Percentiles rank a stretch among this genome's conserved stretches.
These are phyloP conservation scores for Trametes maxima DNA, from an alignment of 768 basidiomycete genomes.

Conservation along the genomic window DNA sequence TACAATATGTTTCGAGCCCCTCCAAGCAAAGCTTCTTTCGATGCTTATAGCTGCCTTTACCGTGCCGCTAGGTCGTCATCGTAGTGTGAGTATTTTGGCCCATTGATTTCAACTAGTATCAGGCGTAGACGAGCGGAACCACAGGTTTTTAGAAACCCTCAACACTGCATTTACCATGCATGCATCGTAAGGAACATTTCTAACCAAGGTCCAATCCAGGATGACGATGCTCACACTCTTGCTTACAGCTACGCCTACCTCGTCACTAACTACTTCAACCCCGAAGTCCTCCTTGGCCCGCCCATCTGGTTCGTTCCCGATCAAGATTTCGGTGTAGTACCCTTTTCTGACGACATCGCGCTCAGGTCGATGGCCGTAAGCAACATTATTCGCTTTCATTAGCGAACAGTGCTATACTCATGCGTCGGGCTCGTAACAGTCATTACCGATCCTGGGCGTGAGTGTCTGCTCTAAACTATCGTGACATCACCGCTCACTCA, in stretches of 20 bases:
- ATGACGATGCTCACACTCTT: neutral
- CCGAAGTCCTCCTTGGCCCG: neutral
- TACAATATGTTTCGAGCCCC: neutral
- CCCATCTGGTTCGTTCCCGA: neutral
- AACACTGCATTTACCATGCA: constrained; percentile 7
- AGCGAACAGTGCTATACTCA: too few relatives aligned
- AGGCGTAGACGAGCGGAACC: neutral
- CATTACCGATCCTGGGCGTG: too few relatives aligned
- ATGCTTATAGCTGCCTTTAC: neutral
- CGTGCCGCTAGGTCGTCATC: neutral
- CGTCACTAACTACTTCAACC: constrained; percentile 6
- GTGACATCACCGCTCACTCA: too few relatives aligned
- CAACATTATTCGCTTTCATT: too few relatives aligned
- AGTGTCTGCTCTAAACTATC: too few relatives aligned
- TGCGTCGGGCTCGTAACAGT: too few relatives aligned
- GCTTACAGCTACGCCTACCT: constrained; percentile 4
- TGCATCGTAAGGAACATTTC: neutral
- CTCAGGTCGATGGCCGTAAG: neutral
- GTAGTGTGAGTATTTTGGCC: neutral
- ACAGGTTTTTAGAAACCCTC: neutral
- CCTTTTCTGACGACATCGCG: neutral
- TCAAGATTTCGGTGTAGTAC: neutral
- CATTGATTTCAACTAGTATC: neutral
- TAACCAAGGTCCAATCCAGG: neutral
- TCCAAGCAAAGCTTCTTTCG: neutral